Evolutionary conservation across 140 eudicot species (phyloP).

Genomic region (Eryngium alpinum): DNA sequence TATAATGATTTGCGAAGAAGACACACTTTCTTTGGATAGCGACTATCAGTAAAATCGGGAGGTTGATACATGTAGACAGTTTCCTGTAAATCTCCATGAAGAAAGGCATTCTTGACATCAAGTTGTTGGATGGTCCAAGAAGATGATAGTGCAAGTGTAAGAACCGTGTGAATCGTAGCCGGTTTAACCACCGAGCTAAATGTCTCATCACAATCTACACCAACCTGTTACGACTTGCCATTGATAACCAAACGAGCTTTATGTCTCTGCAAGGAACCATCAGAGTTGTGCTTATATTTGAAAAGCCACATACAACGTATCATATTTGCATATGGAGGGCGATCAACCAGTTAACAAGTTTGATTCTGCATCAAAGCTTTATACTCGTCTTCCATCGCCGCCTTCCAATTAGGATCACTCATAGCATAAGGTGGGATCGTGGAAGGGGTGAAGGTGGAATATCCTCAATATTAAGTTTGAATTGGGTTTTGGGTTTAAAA

Average conservation of each 20-base stretch:
- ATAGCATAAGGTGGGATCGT: slow-evolving; percentile 1
- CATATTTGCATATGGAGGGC: neutral
- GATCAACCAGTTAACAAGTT: neutral
- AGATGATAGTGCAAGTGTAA: no score
- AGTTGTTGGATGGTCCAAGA: no score
- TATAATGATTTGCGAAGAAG: neutral
- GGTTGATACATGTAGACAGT: no score
- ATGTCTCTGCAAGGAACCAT: slow-evolving; percentile 1
- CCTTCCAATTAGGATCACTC: neutral
- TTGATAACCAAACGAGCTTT: slow-evolving; percentile 3
- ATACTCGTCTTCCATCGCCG: slow-evolving; percentile 3
- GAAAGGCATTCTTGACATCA: no score
- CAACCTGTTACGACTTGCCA: no score
- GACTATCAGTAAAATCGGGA: no score
- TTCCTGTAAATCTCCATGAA: no score
- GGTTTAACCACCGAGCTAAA: no score
- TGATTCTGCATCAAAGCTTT: neutral
- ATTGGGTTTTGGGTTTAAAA: no score
- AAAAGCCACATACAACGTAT: slow-evolving; percentile 8
- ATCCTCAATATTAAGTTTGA: neutral
- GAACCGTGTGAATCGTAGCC: no score
- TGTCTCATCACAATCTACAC: no score
- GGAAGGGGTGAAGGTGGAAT: slow-evolving; percentile 1
- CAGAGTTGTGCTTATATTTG: slow-evolving; percentile 3
- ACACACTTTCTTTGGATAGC: no score